A percentile compares a stretch with the other conserved stretches of the same genome.
Conservation (phyloP, 2,329 filamentous ascomycete genomes). For the Pseudogymnoascus sp. region DNA sequence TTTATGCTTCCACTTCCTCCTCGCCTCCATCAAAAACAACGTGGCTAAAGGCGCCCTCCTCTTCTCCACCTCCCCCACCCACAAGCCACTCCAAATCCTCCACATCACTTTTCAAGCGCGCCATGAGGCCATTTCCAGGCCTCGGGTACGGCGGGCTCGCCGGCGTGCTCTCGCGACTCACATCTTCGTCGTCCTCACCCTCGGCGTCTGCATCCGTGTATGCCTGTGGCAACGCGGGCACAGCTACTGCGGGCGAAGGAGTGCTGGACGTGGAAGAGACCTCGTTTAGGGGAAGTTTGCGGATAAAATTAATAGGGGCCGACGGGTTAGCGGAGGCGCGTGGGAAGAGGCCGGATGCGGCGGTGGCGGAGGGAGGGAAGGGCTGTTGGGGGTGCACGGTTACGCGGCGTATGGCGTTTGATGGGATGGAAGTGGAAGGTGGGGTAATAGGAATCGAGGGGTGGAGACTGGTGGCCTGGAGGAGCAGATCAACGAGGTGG, state of each 20-base stretch:
- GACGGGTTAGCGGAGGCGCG: conserved; percentile 30
- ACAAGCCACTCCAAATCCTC: conserved; percentile 54
- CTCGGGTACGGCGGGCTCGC: conserved; percentile 55
- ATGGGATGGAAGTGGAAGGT: conserved; percentile 9
- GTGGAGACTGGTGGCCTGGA: conserved; percentile 51
- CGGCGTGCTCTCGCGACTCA: conserved; percentile 38
- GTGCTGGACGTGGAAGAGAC: conserved; percentile 5
- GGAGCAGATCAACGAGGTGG: conserved; percentile 55
- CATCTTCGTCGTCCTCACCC: conserved; percentile 27
- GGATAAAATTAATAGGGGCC: conserved; percentile 32
- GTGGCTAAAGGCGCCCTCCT: conserved; percentile 26
- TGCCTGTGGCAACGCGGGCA: not conserved
- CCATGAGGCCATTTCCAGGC: conserved; percentile 50
- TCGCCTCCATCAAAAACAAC: conserved; percentile 17
- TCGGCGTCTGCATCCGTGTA: conserved; percentile 11
- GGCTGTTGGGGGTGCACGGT: conserved; percentile 21
- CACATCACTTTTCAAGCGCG: conserved; percentile 42
- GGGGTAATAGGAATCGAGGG: conserved; percentile 60
- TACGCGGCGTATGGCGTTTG: conserved; percentile 17
- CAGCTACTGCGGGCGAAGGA: not conserved
- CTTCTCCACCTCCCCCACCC: conserved; percentile 42
- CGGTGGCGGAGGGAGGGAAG: conserved; percentile 26
- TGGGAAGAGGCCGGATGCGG: conserved; percentile 27
- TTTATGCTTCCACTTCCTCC: not conserved
- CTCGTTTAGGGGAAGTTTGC: conserved; percentile 25